Conservation (phyloP, 2,329 filamentous ascomycete species). For the Aureobasidium mangrovei region DNA sequence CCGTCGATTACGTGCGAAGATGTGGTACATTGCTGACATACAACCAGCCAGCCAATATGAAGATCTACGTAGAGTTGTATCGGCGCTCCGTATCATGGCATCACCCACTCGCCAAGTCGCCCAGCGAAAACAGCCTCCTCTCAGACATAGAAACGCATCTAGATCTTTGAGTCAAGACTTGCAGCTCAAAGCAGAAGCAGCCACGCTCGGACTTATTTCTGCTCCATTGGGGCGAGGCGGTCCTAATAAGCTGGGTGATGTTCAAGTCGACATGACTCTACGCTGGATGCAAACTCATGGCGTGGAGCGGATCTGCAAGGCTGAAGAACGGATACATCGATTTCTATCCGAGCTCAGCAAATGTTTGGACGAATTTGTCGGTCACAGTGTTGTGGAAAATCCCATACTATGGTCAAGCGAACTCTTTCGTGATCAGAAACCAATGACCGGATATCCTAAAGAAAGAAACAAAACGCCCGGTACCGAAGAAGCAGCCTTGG, state of each 20-base stretch:
- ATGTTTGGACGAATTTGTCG: constrained; percentile 76
- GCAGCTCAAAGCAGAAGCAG: constrained; percentile 70
- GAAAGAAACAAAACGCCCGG: background rate
- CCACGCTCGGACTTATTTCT: constrained; percentile 79
- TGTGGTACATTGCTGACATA: constrained; percentile 97
- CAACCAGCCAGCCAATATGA: constrained; percentile 83
- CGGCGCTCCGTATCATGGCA: constrained; percentile 86
- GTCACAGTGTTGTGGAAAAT: constrained; percentile 72
- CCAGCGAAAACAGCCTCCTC: constrained; percentile 30
- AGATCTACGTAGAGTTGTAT: constrained; percentile 74
- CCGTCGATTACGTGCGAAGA: constrained; percentile 78
- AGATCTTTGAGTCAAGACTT: constrained; percentile 46
- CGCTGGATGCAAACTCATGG: constrained; percentile 74
- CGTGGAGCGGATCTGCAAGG: constrained; percentile 88
- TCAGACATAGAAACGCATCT: constrained; percentile 35
- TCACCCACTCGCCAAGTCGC: constrained; percentile 38
- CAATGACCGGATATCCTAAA: background rate
- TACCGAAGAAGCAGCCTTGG: background rate
- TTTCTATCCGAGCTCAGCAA: constrained; percentile 86
- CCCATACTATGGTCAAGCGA: constrained; percentile 90
- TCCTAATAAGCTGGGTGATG: constrained; percentile 90
- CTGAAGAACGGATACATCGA: constrained; percentile 88
- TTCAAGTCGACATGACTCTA: constrained; percentile 77
- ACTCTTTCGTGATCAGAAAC: constrained; percentile 52
- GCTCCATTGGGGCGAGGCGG: constrained; percentile 77